Percentiles rank a stretch among this genome's conserved stretches.
phyloP scores from a whole-genome alignment of 164 flowering plant species.

The Vitis cinerea region DNA sequence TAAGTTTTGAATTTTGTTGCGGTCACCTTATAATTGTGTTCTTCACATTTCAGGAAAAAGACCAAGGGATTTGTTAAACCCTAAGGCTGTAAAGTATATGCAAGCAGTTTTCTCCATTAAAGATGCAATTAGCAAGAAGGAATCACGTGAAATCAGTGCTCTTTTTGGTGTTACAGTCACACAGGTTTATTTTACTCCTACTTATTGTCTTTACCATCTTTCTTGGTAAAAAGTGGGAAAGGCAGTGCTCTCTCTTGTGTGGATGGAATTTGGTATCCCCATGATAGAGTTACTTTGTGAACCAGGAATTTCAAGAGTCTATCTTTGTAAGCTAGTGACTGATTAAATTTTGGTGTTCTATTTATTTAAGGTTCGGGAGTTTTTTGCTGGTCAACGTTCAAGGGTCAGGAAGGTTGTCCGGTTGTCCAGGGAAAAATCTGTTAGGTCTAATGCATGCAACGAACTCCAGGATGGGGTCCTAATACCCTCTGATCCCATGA shows the following conservation, averaged over 20 bases:
- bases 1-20: background rate
- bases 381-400: conserved; percentile 75
- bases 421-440: conserved; percentile 63
- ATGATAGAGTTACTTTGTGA: too few species aligned
- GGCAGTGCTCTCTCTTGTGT: background rate
- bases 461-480: conserved; percentile 32
- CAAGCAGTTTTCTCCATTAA: conserved; percentile 81
- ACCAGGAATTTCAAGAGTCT: background rate
- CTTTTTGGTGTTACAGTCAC: conserved; percentile 83
- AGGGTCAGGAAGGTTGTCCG: conserved; percentile 75
- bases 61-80: conserved; percentile 93
- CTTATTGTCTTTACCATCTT: background rate
- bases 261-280: background rate
- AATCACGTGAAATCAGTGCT: conserved; percentile 90
- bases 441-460: conserved; percentile 26
- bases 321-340: background rate
- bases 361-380: conserved; percentile 71
- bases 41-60: conserved; percentile 64
- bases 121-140: conserved; percentile 91
- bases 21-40: background rate
- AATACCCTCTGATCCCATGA: conserved; percentile 28
- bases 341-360: background rate
- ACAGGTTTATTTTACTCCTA: conserved; percentile 50
- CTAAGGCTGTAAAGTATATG: conserved; percentile 90
- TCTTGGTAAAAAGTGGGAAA: background rate